Evolutionary conservation across 306 rosid genomes (phyloP).

Genomic region (Rosa persica): DNA sequence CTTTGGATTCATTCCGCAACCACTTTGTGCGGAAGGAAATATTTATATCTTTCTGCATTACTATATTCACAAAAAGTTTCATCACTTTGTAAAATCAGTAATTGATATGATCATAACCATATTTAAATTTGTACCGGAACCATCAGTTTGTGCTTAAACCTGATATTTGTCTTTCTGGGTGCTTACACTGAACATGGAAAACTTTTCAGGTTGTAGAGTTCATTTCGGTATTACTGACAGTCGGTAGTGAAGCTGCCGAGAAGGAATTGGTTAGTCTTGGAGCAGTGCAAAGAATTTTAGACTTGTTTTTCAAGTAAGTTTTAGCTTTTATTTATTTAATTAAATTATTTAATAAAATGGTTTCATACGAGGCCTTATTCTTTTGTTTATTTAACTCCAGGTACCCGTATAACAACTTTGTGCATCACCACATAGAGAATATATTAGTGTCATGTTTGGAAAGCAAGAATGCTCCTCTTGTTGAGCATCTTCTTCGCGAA

Average conservation of each 20-base stretch:
- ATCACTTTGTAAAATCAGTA: not conserved
- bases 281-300: constrained; percentile 75
- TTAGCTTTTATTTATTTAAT: constrained; percentile 7
- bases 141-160: not conserved
- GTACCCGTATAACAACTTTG: constrained; percentile 94
- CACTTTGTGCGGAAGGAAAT: not conserved
- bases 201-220: constrained; percentile 84
- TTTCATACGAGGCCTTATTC: constrained; percentile 32
- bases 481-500: constrained; percentile 67
- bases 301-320: constrained; percentile 88
- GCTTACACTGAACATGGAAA: constrained; percentile 15
- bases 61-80: not conserved
- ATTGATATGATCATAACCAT: not conserved
- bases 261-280: constrained; percentile 78
- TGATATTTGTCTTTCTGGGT: constrained; percentile 16
- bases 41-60: not conserved
- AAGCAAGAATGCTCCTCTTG: constrained; percentile 76
- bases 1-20: not conserved
- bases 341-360: constrained; percentile 10
- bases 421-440: constrained; percentile 90
- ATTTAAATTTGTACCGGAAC: not conserved
- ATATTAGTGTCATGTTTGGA: constrained; percentile 82
- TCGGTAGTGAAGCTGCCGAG: constrained; percentile 90
- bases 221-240: constrained; percentile 77
- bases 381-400: constrained; percentile 39